Base-by-base conservation (phyloP, 371 early-diverging fungal genomes). In the Mucor circinelloides region DNA sequence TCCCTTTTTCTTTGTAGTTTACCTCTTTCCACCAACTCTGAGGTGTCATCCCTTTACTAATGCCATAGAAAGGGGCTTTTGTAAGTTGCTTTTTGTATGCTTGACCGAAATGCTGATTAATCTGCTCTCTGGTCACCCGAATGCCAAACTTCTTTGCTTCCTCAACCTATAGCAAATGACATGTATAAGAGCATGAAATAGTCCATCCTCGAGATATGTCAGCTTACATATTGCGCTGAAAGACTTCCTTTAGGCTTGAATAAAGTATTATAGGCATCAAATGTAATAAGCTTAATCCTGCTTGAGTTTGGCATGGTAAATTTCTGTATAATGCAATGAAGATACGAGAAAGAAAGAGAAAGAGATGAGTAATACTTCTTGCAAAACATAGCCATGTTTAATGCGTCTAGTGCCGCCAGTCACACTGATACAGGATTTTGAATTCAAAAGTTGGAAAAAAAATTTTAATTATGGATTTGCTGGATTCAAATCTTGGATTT, bases 221-320 rank as follows among this genome's bases (percentile, higher is more conserved):
- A n/a, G 46, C 62, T 59, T 72, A 80, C 81, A 62, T 80, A 80
- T 70, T 75, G 76, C 17, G 74, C 74, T n/a, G 78, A 72, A 31
- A 77, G 64, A 44, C 81, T 73, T 36, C 80, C 78, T 67, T 57
- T 74, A 15, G 77, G 80, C 55, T 77, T 80, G 32, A 78, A 80
- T n/a, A 80, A 69, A 1, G 83, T 83, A 57, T 80, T 76, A 30
- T 76, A 83, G 6, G 83, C 83, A 48, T 80, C 83, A 63, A 83
- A 80, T 1, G 83, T 78, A 56, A 80, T 71, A 5, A 78, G 65
- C 44, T 67, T 69, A 13, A 79, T 73, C 32, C 67, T 69, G 30
- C 32, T 46, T 6, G 31, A 8, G 30, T 60, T 68, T 36, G 66
- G 23, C 63, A 60, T 60, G 7, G 34, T 32, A 6, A 42, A 44